Base-by-base conservation (phyloP, 2,329 filamentous ascomycete species). In the Trichoderma koningiopsis region DNA sequence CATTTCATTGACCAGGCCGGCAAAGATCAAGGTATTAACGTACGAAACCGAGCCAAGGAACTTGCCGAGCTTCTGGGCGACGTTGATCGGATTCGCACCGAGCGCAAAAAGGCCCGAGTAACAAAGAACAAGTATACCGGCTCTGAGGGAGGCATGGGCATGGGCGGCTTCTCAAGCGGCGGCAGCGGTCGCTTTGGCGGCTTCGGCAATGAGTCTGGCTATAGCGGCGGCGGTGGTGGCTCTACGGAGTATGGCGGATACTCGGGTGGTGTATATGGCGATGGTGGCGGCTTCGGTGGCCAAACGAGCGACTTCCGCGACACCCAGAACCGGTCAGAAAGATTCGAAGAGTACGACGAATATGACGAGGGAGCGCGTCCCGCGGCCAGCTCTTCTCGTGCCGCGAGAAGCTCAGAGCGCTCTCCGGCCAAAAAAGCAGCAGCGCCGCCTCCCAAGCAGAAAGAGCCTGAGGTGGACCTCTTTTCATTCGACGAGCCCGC, bases 11-110 rank as follows among this genome's bases (percentile, higher is more conserved):
- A 99, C 78, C 86, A 88, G 78, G 98, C 98, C 80, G 96, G 96
- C 79, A 99, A 99, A 81, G 96, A 99, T 78, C 96, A 99, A 81
- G 96, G 96, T 71, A 89, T 99, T 81, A 99, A 99, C 77, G 96
- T 99, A 70, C 91, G 96, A 74, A 98, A 98, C 82, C 89, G 96
- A 73, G 94, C 96, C 73, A 97, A 97, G 82, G 96, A 99, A 82
- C 85, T 99, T 62, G 92, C 93, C 14, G 96, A 99, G 72, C 88
- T 99, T n/a, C 85, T 99, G 60, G 86, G 92, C 75, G 96, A 99
- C 74, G 93, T 97, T 70, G 95, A 98, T 22, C 88, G 91, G 22
- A 97, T 98, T 74, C 88, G 92, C 71, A 77, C 89, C 47, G 89
- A 92, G 81, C 87, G 89, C 74, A 99, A 99, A 85, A 99, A 99